These are phyloP conservation scores for Wickerhamomyces xylosicus DNA, from an alignment of 805 yeast genomes.

Conservation along the genomic window DNA sequence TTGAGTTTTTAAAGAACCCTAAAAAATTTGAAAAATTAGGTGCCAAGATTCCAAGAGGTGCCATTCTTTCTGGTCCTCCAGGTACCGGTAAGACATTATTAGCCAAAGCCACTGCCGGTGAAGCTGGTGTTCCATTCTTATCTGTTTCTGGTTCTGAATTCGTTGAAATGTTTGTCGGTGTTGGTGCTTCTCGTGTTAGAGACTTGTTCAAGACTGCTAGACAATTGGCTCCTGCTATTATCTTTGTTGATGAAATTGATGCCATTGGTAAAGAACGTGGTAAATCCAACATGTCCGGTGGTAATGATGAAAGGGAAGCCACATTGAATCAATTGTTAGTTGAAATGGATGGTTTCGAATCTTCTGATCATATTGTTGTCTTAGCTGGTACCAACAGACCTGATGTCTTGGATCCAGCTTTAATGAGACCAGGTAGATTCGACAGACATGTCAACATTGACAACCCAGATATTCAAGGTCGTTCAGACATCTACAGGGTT, in stretches of 20 bases:
- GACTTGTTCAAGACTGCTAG: conserved; percentile 86
- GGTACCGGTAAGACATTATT: conserved; percentile 93
- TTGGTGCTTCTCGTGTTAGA: conserved; percentile 91
- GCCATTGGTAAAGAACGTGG: conserved; percentile 86
- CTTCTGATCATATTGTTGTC: conserved; percentile 86
- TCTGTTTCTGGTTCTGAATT: conserved; percentile 92
- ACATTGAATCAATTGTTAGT: conserved; percentile 87
- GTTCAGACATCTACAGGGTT: conserved; percentile 77
- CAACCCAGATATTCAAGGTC: conserved; percentile 81
- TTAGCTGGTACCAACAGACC: conserved; percentile 93
- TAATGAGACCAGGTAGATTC: conserved; percentile 91
- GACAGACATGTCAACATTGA: conserved; percentile 85
- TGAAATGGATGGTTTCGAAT: conserved; percentile 91
- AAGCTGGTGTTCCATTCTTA: conserved; percentile 88
- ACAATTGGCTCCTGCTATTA: conserved; percentile 81
- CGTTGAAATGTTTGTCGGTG: conserved; percentile 96
- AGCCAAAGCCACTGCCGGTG: conserved; percentile 95
- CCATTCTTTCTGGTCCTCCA: conserved; percentile 89
- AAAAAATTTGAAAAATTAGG: conserved; percentile 77
- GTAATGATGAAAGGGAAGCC: conserved; percentile 88
- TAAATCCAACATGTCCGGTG: conserved; percentile 65
- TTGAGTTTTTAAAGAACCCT: conserved; percentile 78
- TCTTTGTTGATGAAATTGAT: conserved; percentile 91
- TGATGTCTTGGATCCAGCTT: conserved; percentile 81
- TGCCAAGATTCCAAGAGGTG: conserved; percentile 94